Conservation (phyloP, 805 yeast species). For the Candida taoyuanica region DNA sequence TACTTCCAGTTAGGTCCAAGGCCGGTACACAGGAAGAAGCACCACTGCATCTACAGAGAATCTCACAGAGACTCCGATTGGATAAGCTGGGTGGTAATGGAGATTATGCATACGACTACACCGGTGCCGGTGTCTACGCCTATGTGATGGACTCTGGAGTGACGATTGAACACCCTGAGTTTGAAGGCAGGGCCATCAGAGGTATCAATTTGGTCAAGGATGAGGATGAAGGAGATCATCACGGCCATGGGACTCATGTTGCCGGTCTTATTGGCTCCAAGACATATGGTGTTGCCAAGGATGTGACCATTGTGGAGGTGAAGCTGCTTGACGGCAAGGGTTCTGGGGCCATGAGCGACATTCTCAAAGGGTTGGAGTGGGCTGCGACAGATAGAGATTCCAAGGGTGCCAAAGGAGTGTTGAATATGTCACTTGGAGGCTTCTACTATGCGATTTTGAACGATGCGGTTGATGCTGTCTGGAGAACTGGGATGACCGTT, state of each 20-base stretch:
- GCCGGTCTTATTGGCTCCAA: constrained; percentile 83
- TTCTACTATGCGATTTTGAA: constrained; percentile 58
- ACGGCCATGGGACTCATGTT: constrained; percentile 93
- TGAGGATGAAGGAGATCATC: constrained; percentile 55
- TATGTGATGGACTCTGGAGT: constrained; percentile 86
- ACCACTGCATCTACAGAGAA: constrained; percentile 43
- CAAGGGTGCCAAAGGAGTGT: constrained; percentile 47
- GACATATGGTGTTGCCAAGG: constrained; percentile 79
- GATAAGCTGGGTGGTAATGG: neutral
- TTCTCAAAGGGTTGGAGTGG: constrained; percentile 61
- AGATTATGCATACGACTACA: constrained; percentile 41
- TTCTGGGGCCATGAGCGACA: constrained; percentile 57
- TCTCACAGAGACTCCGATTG: constrained; percentile 40
- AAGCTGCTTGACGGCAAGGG: constrained; percentile 68
- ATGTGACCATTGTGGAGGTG: constrained; percentile 57
- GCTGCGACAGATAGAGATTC: constrained; percentile 51
- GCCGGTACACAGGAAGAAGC: no score
- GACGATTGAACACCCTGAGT: constrained; percentile 48
- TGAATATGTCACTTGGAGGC: constrained; percentile 80
- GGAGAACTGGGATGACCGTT: constrained; percentile 59
- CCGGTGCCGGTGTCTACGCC: constrained; percentile 61
- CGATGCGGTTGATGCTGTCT: constrained; percentile 71
- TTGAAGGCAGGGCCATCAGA: constrained; percentile 54
- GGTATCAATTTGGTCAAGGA: constrained; percentile 56
- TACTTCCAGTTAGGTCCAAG: no score